These are phyloP conservation scores for Pythium biforme DNA, from an alignment of 352 stramenopile genomes.

Conservation along the genomic window DNA sequence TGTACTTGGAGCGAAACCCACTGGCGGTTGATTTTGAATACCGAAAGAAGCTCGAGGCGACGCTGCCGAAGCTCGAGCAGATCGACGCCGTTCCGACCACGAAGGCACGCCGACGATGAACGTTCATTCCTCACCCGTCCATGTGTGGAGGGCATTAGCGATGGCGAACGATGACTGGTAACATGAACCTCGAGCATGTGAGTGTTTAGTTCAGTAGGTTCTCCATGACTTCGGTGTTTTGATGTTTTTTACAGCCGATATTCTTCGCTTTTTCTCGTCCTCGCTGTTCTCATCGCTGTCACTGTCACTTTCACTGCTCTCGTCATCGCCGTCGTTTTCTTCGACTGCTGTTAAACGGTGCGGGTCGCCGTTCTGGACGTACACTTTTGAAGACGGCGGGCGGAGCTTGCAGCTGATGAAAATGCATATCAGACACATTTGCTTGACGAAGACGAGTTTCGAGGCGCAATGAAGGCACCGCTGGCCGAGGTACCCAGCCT, in stretches of 20 bases:
- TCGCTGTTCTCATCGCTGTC: neutral
- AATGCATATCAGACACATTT: conserved; percentile 56
- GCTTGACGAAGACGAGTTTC: conserved; percentile 56
- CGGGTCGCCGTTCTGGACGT: conserved; percentile 42
- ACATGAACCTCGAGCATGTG: neutral
- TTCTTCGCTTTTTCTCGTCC: neutral
- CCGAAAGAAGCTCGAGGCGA: conserved; percentile 89
- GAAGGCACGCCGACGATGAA: conserved; percentile 45
- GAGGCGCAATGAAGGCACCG: conserved; percentile 66
- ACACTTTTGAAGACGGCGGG: conserved; percentile 53
- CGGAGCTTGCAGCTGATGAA: conserved; percentile 51
- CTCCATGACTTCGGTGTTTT: conserved; percentile 1
- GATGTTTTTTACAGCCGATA: conserved; percentile 6
- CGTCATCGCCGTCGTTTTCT: conserved; percentile 15
- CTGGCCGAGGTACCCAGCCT: conserved; percentile 42
- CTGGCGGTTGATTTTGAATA: conserved; percentile 94
- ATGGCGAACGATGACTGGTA: neutral
- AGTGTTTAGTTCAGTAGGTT: neutral
- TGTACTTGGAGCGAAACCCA: conserved; percentile 97
- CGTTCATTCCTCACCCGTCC: neutral
- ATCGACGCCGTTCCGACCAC: conserved; percentile 91
- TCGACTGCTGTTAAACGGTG: conserved; percentile 20
- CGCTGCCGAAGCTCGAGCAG: conserved; percentile 91
- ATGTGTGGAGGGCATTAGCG: neutral
- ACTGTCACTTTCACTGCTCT: conserved; percentile 3